A percentile compares a stretch with the other conserved stretches of the same genome.
Evolutionary conservation across 352 stramenopile species (phyloP).

Genomic region (Phytophthora cajani): DNA sequence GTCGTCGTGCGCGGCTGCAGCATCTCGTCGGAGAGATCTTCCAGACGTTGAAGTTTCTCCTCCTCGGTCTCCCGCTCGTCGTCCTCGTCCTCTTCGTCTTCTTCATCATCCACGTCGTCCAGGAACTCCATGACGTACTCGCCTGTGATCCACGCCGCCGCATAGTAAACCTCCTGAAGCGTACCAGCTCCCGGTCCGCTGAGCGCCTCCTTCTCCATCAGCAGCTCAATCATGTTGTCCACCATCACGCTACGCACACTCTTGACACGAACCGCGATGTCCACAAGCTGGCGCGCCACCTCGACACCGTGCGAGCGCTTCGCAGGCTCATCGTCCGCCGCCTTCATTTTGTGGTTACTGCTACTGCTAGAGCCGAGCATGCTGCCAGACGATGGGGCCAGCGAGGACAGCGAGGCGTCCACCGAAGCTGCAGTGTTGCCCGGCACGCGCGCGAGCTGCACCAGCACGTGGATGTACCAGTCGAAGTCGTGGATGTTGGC

Average conservation of each 20-base stretch:
- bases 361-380: constrained; percentile 47
- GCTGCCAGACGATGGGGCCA: constrained; percentile 41
- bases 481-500: constrained; percentile 97
- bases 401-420: constrained; percentile 42
- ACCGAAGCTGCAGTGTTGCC: constrained; percentile 60
- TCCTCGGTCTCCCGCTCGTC: constrained; percentile 73
- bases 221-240: constrained; percentile 93
- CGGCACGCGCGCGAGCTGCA: constrained; percentile 93
- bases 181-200: constrained; percentile 78
- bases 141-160: constrained; percentile 97
- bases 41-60: constrained; percentile 87
- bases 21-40: constrained; percentile 86
- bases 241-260: constrained; percentile 96
- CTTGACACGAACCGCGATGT: constrained; percentile 97
- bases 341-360: constrained; percentile 34
- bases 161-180: constrained; percentile 94
- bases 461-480: constrained; percentile 98
- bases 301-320: constrained; percentile 77
- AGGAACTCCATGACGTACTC: constrained; percentile 96
- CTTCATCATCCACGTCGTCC: constrained; percentile 82
- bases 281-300: constrained; percentile 95
- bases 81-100: constrained; percentile 85
- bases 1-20: constrained; percentile 81
- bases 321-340: constrained; percentile 33
- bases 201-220: constrained; percentile 90